Conservation (phyloP, 805 yeast genomes). For the Wickerhamiella sergipiensis region DNA sequence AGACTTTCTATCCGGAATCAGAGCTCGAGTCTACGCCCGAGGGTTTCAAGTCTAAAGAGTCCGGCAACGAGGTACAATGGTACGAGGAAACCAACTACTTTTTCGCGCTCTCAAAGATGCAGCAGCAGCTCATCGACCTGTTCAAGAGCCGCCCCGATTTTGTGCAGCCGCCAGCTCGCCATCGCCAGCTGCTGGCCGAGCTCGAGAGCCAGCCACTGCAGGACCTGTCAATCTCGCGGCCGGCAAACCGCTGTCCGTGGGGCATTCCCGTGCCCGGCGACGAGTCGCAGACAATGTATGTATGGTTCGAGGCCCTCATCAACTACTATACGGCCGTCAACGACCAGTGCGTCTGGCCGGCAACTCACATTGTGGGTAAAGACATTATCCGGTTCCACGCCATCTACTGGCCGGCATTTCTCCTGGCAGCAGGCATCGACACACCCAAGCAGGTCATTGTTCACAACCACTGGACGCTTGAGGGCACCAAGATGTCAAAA, state of each 20-base stretch:
- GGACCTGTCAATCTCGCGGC: conserved; percentile 83
- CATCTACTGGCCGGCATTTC: conserved; percentile 84
- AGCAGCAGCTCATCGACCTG: conserved; percentile 35
- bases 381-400: conserved; percentile 84
- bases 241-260: conserved; percentile 67
- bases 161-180: conserved; percentile 51
- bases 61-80: conserved; percentile 60
- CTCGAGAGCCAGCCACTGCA: conserved; percentile 32
- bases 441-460: conserved; percentile 67
- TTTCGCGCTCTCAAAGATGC: conserved; percentile 57
- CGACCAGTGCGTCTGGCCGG: conserved; percentile 39
- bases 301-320: conserved; percentile 91
- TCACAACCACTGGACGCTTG: conserved; percentile 89
- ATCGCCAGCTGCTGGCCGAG: conserved; percentile 42
- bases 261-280: conserved; percentile 71
- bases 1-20: conserved; percentile 77
- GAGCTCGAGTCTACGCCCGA: conserved; percentile 38
- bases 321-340: conserved; percentile 52
- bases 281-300: conserved; percentile 76
- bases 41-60: conserved; percentile 36
- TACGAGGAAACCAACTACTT: conserved; percentile 79
- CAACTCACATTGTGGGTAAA: conserved; percentile 79
- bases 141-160: conserved; percentile 40
- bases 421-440: conserved; percentile 66
- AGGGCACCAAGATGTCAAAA: conserved; percentile 88